phyloP scores from a whole-genome alignment of 192 early-diverging fungal species.

The Umbelopsis vinacea region DNA sequence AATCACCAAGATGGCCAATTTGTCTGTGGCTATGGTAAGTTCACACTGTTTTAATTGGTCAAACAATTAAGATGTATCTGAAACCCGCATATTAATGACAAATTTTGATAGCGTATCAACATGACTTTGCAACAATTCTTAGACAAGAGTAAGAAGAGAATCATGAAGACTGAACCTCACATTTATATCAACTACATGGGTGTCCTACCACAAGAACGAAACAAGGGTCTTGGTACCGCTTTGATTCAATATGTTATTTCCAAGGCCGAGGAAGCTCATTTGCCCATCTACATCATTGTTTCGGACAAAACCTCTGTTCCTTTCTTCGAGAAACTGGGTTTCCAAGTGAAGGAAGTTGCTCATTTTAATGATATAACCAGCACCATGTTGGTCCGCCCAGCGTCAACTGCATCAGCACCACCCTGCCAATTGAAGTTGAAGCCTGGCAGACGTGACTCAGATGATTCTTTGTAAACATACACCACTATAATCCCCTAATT shows the following conservation, averaged over 20 bases:
- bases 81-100: not conserved
- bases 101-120: conserved; percentile 1
- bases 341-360: conserved; percentile 21
- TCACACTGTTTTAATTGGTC: not conserved
- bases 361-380: conserved; percentile 16
- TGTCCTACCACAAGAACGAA: conserved; percentile 33
- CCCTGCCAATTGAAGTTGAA: conserved; percentile 27
- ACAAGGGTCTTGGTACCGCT: conserved; percentile 33
- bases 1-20: conserved; percentile 2
- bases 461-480: conserved; percentile 18
- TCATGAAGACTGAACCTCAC: conserved; percentile 21
- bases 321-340: conserved; percentile 40
- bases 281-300: conserved; percentile 28
- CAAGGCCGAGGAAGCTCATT: conserved; percentile 29
- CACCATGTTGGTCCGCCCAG: conserved; percentile 31
- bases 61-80: not conserved
- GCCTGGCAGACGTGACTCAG: conserved; percentile 34
- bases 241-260: conserved; percentile 26
- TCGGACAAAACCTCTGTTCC: conserved; percentile 7
- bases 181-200: conserved; percentile 34
- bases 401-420: not conserved
- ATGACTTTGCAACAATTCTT: conserved; percentile 15
- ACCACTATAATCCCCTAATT: not conserved
- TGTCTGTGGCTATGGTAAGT: conserved; percentile 15
- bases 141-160: conserved; percentile 3